Conservation (phyloP, 169 alveolate species). For the Blepharisma undulans region DNA sequence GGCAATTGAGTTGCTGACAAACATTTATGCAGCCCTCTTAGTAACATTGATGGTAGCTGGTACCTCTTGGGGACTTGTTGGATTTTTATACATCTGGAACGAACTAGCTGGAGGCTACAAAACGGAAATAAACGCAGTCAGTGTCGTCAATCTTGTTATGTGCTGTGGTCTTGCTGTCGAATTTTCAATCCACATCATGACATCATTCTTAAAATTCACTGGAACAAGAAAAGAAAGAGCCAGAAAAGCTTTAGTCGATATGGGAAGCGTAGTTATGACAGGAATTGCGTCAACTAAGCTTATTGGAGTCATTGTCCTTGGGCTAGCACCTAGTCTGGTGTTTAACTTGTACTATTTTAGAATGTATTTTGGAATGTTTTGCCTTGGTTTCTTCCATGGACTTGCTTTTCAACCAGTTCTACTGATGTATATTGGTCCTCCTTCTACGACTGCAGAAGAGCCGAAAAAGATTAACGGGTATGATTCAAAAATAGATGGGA, state of each 20-base stretch:
- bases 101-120: conserved; percentile 67
- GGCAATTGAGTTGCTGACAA: conserved; percentile 66
- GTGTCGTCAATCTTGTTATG: conserved; percentile 80
- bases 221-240: conserved; percentile 74
- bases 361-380: conserved; percentile 74
- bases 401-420: conserved; percentile 63
- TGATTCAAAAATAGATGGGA: neutral
- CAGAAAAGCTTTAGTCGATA: conserved; percentile 58
- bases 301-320: conserved; percentile 77
- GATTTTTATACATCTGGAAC: conserved; percentile 72
- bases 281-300: conserved; percentile 81
- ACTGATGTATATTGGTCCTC: conserved; percentile 33
- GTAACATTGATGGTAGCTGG: conserved; percentile 69
- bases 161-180: conserved; percentile 80
- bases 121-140: conserved; percentile 81
- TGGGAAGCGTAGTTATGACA: conserved; percentile 77
- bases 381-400: conserved; percentile 79
- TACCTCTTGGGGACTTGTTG: conserved; percentile 69
- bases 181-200: conserved; percentile 80
- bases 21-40: conserved; percentile 61
- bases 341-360: conserved; percentile 80
- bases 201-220: conserved; percentile 61
- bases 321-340: conserved; percentile 76
- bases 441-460: neutral
- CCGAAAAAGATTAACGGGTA: neutral